phyloP scores from a whole-genome alignment of 495 filamentous ascomycete genomes.

The Sporormia fimetaria region DNA sequence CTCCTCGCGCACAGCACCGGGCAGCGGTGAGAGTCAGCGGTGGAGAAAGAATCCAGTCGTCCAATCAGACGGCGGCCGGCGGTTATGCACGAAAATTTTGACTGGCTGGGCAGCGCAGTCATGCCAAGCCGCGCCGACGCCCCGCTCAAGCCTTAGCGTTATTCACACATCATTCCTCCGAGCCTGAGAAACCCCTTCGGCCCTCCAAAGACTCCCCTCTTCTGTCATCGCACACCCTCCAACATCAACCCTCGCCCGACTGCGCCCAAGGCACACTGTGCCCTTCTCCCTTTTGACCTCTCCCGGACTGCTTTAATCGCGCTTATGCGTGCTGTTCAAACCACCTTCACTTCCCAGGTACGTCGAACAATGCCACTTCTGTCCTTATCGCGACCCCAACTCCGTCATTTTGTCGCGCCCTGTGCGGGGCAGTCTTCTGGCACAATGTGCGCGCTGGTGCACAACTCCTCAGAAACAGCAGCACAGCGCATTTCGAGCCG shows the following conservation, averaged over 20 bases:
- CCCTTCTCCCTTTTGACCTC: slow-evolving; percentile 2
- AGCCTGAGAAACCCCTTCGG: too few species aligned
- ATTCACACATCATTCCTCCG: too few species aligned
- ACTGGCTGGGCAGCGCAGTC: too few species aligned
- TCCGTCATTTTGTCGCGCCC: slow-evolving; percentile 13
- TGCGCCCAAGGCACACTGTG: neutral
- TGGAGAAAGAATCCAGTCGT: too few species aligned
- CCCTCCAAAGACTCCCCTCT: neutral
- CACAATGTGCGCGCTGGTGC: neutral
- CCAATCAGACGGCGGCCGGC: too few species aligned
- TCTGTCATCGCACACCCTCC: neutral
- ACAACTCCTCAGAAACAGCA: too few species aligned
- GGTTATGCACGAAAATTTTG: too few species aligned
- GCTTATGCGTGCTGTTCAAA: slow-evolving; percentile 91
- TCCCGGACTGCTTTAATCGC: slow-evolving; percentile 31
- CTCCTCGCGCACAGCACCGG: too few species aligned
- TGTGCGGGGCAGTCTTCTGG: neutral
- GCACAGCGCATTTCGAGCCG: too few species aligned
- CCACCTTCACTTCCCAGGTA: slow-evolving; percentile 62
- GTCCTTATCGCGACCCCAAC: slow-evolving; percentile 21
- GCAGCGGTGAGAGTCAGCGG: too few species aligned
- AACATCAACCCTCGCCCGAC: neutral
- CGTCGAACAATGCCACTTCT: slow-evolving; percentile 9
- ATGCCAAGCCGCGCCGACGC: too few species aligned
- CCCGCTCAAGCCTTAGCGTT: too few species aligned